Evolutionary conservation across 2,329 filamentous ascomycete genomes (phyloP).

Genomic region (Ceratocystiopsis minuta): DNA sequence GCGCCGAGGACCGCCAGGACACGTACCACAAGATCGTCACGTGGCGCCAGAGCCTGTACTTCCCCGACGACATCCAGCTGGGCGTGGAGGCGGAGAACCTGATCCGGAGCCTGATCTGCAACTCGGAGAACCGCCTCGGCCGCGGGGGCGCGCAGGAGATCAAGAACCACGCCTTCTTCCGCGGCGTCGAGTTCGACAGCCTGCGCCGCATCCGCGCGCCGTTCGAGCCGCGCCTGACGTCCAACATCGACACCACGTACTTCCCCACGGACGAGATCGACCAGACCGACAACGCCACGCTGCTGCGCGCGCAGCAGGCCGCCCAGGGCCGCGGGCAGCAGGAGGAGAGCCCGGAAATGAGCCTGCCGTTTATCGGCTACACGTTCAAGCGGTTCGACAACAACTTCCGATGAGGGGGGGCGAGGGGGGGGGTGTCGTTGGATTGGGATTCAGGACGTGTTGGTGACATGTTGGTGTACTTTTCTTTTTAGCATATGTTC

Average conservation of each 20-base stretch:
- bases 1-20: conserved; percentile 90
- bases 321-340: conserved; percentile 40
- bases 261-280: conserved; percentile 98
- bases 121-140: conserved; percentile 80
- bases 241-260: conserved; percentile 91
- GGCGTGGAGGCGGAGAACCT: conserved; percentile 80
- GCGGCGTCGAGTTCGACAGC: conserved; percentile 85
- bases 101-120: conserved; percentile 85
- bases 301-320: conserved; percentile 63
- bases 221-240: conserved; percentile 85
- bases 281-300: conserved; percentile 81
- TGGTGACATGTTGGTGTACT: no score
- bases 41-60: conserved; percentile 89
- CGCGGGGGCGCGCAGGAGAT: conserved; percentile 77
- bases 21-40: conserved; percentile 99
- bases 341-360: conserved; percentile 84
- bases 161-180: conserved; percentile 90
- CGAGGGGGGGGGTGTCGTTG: no score
- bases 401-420: conserved; percentile 37
- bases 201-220: conserved; percentile 84
- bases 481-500: no score
- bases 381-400: conserved; percentile 93
- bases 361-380: conserved; percentile 87
- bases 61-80: conserved; percentile 85
- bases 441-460: no score